Base-by-base conservation (phyloP, 2,329 filamentous ascomycete genomes). In the Beauveria caledonica region DNA sequence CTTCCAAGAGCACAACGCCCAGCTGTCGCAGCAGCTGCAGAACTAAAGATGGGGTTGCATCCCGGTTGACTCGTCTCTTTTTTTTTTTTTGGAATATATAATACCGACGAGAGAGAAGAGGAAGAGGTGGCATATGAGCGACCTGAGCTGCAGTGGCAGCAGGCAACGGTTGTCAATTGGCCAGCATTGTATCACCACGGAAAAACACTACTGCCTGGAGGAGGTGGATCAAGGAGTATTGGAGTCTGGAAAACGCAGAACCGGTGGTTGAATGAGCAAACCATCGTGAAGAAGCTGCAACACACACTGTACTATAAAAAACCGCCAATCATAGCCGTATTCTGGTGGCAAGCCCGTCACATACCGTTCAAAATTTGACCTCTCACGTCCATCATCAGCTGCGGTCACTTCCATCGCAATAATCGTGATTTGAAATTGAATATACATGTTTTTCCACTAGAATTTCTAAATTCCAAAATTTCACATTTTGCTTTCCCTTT, bases 1-100 rank as follows among this genome's bases (percentile, higher is more conserved):
- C 65, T 99, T 97, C 84, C 82, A 85, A 71, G 85, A 87, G 74
- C 81, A 86, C 71, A 87, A 86, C 65, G 80, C 82, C 68, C 83
- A 86, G 78, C 78, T 80, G 63, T 74, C 77, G 68, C 77, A 82
- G 69, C 74, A 76, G 69, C 77, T 80, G 77, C 75, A 76, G 67
- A 76, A 76, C 69, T 78, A 77, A 69, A 65, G 19, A 36, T 4
- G 10, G 9, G 17, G 27, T 17, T 17, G 10, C 11, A 11, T 1
- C n/a, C 4, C 17, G 17, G 2, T 8, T 36, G 15, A 27, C 15
- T 19, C 19, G 5, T n/a, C 46, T 48, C 10, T 1, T 36, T 15
- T 33, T 33, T 29, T 11, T 29, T 29, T 11, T 36, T 36, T 15
- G 33, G 59, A 56, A 51, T 49, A 57, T 42, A 46, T 49, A 60